Percentiles rank a stretch among this genome's conserved stretches.
phyloP scores from a whole-genome alignment of 2,329 filamentous ascomycete genomes.

The Diaporthe ampelina region DNA sequence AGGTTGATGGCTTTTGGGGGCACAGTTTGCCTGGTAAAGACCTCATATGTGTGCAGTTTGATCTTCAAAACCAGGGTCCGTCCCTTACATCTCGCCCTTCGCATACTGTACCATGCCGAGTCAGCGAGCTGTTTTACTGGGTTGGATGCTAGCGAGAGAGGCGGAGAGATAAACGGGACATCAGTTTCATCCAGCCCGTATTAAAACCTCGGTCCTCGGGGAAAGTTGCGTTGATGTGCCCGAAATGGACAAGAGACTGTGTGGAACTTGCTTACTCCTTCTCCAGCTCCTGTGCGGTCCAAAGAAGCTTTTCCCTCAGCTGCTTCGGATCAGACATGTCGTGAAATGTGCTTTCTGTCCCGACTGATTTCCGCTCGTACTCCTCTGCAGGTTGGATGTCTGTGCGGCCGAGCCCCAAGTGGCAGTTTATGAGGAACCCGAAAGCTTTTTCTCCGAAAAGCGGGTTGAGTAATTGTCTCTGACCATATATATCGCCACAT shows the following conservation, averaged over 20 bases:
- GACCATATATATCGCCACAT: constrained; percentile 86
- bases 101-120: constrained; percentile 58
- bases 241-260: background rate
- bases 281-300: constrained; percentile 87
- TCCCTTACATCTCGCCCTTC: constrained; percentile 84
- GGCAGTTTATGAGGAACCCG: constrained; percentile 85
- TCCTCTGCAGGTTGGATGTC: constrained; percentile 88
- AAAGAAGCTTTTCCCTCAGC: constrained; percentile 82
- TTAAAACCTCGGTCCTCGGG: background rate
- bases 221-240: background rate
- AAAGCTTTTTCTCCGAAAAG: constrained; percentile 95
- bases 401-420: constrained; percentile 89
- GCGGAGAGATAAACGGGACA: background rate
- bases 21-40: constrained; percentile 85
- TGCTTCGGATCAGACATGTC: constrained; percentile 79
- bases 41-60: constrained; percentile 94
- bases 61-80: constrained; percentile 93
- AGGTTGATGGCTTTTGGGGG: constrained; percentile 78
- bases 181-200: background rate
- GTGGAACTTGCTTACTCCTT: constrained; percentile 66
- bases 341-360: constrained; percentile 91
- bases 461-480: constrained; percentile 79
- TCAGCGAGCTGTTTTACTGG: background rate
- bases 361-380: constrained; percentile 92
- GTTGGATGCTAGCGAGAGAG: background rate